A percentile compares a stretch with the other conserved stretches of the same genome.
Evolutionary conservation across 371 early-diverging fungal species (phyloP).

Genomic region (Haplosporangium sp.): DNA sequence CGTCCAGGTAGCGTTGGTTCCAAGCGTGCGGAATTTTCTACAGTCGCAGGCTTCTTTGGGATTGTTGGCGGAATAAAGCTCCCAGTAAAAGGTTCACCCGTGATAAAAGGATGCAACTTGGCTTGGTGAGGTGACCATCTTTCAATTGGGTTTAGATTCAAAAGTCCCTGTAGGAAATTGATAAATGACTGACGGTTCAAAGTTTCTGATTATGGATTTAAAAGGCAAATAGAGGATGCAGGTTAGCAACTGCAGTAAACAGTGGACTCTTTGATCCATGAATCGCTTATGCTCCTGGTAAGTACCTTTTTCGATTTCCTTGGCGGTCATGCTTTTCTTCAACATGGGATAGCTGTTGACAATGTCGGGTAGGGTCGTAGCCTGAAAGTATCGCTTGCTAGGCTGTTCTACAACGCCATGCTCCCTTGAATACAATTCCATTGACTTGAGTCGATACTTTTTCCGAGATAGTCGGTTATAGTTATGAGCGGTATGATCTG

Average conservation of each 20-base stretch:
- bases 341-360: slow-evolving; percentile 82
- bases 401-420: slow-evolving; percentile 80
- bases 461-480: slow-evolving; percentile 23
- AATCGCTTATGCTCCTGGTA: not conserved
- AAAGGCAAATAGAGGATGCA: not conserved
- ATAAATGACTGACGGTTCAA: slow-evolving; percentile 76
- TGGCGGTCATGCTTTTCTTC: slow-evolving; percentile 67
- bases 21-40: slow-evolving; percentile 41
- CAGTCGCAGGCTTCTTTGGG: slow-evolving; percentile 45
- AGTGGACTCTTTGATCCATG: not conserved
- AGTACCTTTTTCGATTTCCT: slow-evolving; percentile 79
- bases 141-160: slow-evolving; percentile 90
- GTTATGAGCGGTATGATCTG: slow-evolving; percentile 22
- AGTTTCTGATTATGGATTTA: slow-evolving; percentile 64
- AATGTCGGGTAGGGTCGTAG: slow-evolving; percentile 82
- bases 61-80: slow-evolving; percentile 66
- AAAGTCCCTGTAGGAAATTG: slow-evolving; percentile 89
- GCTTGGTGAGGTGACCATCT: slow-evolving; percentile 97
- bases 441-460: slow-evolving; percentile 80
- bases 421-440: slow-evolving; percentile 86
- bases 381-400: slow-evolving; percentile 88
- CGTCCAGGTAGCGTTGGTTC: slow-evolving; percentile 51
- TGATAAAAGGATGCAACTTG: slow-evolving; percentile 93
- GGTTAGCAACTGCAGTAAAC: not conserved
- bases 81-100: slow-evolving; percentile 81